Evolutionary conservation across 2,329 filamentous ascomycete genomes (phyloP).

Genomic region (Nothopassalora personata): DNA sequence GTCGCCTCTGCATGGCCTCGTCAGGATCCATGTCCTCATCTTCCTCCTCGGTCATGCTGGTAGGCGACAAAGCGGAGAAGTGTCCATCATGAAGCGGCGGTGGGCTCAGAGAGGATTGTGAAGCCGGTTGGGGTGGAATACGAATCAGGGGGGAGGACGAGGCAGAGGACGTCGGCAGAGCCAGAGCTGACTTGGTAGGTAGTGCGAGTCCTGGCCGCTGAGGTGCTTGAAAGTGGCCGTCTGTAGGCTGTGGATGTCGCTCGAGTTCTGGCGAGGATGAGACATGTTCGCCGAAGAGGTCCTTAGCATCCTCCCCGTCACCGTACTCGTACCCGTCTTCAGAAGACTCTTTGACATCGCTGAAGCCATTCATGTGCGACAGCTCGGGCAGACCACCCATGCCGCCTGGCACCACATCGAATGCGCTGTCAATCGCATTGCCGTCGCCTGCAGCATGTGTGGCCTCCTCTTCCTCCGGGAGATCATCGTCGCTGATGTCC

Average conservation of each 20-base stretch:
- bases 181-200: constrained; percentile 27
- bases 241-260: constrained; percentile 15
- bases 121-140: constrained; percentile 12
- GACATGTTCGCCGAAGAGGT: constrained; percentile 34
- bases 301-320: constrained; percentile 39
- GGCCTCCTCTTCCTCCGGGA: constrained; percentile 69
- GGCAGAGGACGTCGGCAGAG: constrained; percentile 21
- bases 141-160: background rate
- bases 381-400: constrained; percentile 12
- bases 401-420: constrained; percentile 11
- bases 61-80: constrained; percentile 20
- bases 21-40: constrained; percentile 27
- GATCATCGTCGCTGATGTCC: constrained; percentile 86
- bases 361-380: constrained; percentile 19
- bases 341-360: constrained; percentile 18
- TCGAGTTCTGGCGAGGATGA: constrained; percentile 30
- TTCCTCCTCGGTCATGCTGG: constrained; percentile 20
- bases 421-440: constrained; percentile 9
- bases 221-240: constrained; percentile 19
- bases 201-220: constrained; percentile 27
- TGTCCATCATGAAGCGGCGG: constrained; percentile 22
- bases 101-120: constrained; percentile 22
- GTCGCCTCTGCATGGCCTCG: constrained; percentile 25
- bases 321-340: constrained; percentile 66
- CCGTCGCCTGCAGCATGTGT: constrained; percentile 18